These are phyloP conservation scores for Populus tomentosa DNA, from an alignment of 441 rosid species.

Conservation along the genomic window DNA sequence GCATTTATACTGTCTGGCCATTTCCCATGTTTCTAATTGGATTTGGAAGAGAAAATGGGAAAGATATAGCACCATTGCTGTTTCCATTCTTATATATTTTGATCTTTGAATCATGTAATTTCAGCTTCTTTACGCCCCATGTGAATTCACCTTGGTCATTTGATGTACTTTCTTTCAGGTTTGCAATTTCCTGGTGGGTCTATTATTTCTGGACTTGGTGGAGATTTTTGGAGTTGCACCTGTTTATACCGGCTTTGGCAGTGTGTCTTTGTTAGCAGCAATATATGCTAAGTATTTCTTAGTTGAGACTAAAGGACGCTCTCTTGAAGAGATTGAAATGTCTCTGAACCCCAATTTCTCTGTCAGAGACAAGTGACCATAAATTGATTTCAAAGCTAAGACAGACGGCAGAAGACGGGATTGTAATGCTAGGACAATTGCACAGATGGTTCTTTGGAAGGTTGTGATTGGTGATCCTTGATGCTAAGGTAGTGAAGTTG, in stretches of 20 bases:
- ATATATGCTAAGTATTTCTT: slow-evolving; percentile 41
- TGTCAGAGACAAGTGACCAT: slow-evolving; percentile 17
- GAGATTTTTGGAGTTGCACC: slow-evolving; percentile 57
- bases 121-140: background rate
- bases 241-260: slow-evolving; percentile 58
- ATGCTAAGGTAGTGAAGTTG: background rate
- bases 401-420: background rate
- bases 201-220: slow-evolving; percentile 60
- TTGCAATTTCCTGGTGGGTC: slow-evolving; percentile 77
- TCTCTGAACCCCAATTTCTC: slow-evolving; percentile 40
- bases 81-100: background rate
- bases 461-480: background rate
- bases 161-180: slow-evolving; percentile 31
- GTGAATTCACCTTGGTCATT: background rate
- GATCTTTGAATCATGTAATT: background rate
- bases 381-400: background rate
- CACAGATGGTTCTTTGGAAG: background rate
- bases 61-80: background rate
- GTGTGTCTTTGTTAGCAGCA: slow-evolving; percentile 59
- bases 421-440: background rate
- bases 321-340: slow-evolving; percentile 74
- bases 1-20: background rate
- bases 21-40: background rate
- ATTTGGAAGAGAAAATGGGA: background rate
- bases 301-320: slow-evolving; percentile 71